phyloP scores from a whole-genome alignment of 2,329 filamentous ascomycete species.

The Aspergillus sclerotialis region DNA sequence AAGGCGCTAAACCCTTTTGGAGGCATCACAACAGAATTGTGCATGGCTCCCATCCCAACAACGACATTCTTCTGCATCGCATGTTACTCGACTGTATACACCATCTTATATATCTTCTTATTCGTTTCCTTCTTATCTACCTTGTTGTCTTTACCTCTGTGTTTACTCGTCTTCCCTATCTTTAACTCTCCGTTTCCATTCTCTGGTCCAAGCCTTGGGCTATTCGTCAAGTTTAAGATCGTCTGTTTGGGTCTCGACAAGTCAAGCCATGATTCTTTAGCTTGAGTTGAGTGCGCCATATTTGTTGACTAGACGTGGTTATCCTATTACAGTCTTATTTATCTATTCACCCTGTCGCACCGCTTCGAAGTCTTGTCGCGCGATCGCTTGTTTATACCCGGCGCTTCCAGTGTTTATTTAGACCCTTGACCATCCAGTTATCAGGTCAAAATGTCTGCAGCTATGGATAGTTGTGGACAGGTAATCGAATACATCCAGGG shows the following conservation, averaged over 20 bases:
- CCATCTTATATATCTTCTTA: slow-evolving; percentile 8
- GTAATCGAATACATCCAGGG: slow-evolving; percentile 95
- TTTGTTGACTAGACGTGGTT: slow-evolving; percentile 7
- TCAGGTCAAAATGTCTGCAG: slow-evolving; percentile 39
- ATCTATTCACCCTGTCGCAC: neutral
- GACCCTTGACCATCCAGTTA: slow-evolving; percentile 3
- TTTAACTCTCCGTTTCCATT: slow-evolving; percentile 1
- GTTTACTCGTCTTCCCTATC: slow-evolving; percentile 15
- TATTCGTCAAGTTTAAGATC: too few species aligned
- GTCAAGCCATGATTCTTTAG: slow-evolving; percentile 25
- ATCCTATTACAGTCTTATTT: slow-evolving; percentile 7
- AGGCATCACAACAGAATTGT: slow-evolving; percentile 34
- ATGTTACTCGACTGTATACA: too few species aligned
- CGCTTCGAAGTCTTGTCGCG: too few species aligned
- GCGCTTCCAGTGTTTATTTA: slow-evolving; percentile 3
- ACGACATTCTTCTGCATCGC: too few species aligned
- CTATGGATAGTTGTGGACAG: slow-evolving; percentile 66
- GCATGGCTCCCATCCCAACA: too few species aligned
- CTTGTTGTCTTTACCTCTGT: slow-evolving; percentile 11
- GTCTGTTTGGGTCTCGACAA: slow-evolving; percentile 7
- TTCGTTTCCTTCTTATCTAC: slow-evolving; percentile 5
- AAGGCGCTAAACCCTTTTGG: slow-evolving; percentile 23
- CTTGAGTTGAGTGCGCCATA: slow-evolving; percentile 5
- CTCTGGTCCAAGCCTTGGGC: too few species aligned
- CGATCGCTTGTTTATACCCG: neutral